Percentiles rank a stretch among this genome's conserved stretches.
These are phyloP conservation scores for Metschnikowia kofuensis DNA, from an alignment of 805 yeast species.

Conservation along the genomic window DNA sequence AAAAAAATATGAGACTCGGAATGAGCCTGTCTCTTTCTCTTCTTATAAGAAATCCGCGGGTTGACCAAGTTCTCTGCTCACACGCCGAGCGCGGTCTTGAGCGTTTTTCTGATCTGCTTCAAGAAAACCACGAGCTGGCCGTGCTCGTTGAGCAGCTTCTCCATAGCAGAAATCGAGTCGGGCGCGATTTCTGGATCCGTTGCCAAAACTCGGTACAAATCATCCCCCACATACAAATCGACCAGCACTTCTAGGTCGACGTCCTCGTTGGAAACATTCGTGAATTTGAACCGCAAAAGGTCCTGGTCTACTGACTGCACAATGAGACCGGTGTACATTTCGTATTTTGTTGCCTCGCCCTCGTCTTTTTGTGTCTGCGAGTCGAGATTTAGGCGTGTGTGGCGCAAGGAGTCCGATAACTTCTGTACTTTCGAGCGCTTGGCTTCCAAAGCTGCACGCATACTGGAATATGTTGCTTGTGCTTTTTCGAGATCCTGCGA, in stretches of 20 bases:
- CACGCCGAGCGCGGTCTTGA: constrained; percentile 2
- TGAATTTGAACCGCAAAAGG: constrained; percentile 47
- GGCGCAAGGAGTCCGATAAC: constrained; percentile 29
- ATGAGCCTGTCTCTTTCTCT: too few relatives aligned
- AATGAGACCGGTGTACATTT: constrained; percentile 51
- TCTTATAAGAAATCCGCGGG: too few relatives aligned
- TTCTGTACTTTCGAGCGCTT: constrained; percentile 28
- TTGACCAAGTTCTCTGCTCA: neutral
- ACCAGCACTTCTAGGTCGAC: constrained; percentile 41
- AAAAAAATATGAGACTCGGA: neutral
- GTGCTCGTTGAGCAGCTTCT: constrained; percentile 11
- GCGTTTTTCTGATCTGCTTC: constrained; percentile 11
- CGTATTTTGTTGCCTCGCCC: constrained; percentile 53
- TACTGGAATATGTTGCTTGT: constrained; percentile 22
- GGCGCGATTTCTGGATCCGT: constrained; percentile 14
- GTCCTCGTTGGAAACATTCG: constrained; percentile 45
- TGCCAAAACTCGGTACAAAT: constrained; percentile 15
- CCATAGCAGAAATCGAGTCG: constrained; percentile 8
- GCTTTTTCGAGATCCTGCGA: constrained; percentile 34
- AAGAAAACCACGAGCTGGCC: constrained; percentile 16
- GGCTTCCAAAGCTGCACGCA: constrained; percentile 30
- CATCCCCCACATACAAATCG: constrained; percentile 45
- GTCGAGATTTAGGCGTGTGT: constrained; percentile 32
- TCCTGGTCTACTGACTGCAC: constrained; percentile 51
- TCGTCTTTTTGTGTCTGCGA: constrained; percentile 46